A percentile compares a stretch with the other conserved stretches of the same genome.
These are phyloP conservation scores for Backusella australiensis DNA, from an alignment of 192 early-diverging fungal genomes.

Conservation along the genomic window DNA sequence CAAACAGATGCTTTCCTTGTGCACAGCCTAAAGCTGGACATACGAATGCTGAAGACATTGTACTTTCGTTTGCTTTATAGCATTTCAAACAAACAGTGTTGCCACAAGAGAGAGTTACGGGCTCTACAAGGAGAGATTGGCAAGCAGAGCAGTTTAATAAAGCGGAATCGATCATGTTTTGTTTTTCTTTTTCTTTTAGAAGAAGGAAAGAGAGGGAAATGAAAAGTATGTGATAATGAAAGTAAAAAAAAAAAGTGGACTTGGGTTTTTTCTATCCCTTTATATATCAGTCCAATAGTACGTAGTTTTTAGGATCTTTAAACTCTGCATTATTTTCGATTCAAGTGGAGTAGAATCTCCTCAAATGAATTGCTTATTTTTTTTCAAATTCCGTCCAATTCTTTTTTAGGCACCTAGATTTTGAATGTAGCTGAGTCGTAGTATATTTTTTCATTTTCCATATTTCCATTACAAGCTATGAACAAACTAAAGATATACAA, in stretches of 20 bases:
- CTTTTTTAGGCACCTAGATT: background rate
- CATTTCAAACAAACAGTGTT: conserved; percentile 8
- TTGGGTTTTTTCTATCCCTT: background rate
- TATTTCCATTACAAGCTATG: background rate
- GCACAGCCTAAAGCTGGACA: conserved; percentile 2
- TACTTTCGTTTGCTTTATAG: background rate
- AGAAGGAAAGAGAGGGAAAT: background rate
- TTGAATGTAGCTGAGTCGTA: background rate
- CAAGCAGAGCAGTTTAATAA: conserved; percentile 18
- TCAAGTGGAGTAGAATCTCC: conserved; percentile 5
- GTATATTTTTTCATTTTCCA: background rate
- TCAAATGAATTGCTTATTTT: background rate
- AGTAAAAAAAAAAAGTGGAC: background rate
- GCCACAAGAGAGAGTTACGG: conserved; percentile 19
- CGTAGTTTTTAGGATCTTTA: background rate
- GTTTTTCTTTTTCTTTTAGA: background rate
- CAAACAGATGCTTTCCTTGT: conserved; percentile 14
- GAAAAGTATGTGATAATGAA: background rate
- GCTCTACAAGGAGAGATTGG: background rate
- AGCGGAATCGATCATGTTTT: background rate
- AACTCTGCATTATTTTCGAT: conserved; percentile 8
- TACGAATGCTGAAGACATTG: background rate
- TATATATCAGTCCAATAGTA: background rate
- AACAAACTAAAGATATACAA: background rate
- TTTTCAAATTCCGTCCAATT: background rate